Evolutionary conservation across 208 protist genomes (phyloP), one percentile per base, ranked within the genome.

Genomic region (Wallacemonas sp.): DNA sequence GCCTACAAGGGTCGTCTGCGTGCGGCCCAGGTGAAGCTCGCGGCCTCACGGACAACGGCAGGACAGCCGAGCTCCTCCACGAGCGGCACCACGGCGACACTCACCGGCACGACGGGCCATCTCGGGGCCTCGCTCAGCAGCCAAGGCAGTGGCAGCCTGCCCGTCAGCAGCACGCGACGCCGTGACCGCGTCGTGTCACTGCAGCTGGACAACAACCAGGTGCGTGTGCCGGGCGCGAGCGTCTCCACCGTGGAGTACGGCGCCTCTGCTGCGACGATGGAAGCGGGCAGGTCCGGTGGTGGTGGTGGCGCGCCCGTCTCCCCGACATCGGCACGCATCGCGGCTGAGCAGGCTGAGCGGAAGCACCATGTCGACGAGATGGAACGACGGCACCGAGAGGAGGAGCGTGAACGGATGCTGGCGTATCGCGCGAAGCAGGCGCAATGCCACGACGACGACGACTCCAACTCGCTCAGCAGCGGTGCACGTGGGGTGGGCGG

Each of bases 171-270:
- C 48, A 56, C 62, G 14, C 41, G 62, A 3, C 62, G 33, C 5
- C 62, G 62, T 19, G 47, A 32, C 39, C 62, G 62, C 34, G 47
- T 68, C 9, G 62, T 68, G 29, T 68, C 48, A 8, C 27, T 68
- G 19, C 62, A 68, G 27, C 21, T 52, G 6, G 62, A 52, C 5
- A 60, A 58, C 30, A 58, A 58, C 19, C 17, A 58, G 26, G 52
- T 58, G 52, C 52, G 52, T 38, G 52, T 58, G 16, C 52, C 52
- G 8, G 52, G 52, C n/a, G 47, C 11, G 47, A 30, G 5, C 47
- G 17, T n/a, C n/a, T n/a, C n/a, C n/a, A n/a, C n/a, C n/a, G n/a
- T n/a, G n/a, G n/a, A n/a, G n/a, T 6, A 41, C 36, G 36, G 36
- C 6, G 36, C 36, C 9, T 6, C 36, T 14, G 36, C 36, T 6